Evolutionary conservation across 2,329 filamentous ascomycete species (phyloP).

Genomic region (Thelonectria discophora): DNA sequence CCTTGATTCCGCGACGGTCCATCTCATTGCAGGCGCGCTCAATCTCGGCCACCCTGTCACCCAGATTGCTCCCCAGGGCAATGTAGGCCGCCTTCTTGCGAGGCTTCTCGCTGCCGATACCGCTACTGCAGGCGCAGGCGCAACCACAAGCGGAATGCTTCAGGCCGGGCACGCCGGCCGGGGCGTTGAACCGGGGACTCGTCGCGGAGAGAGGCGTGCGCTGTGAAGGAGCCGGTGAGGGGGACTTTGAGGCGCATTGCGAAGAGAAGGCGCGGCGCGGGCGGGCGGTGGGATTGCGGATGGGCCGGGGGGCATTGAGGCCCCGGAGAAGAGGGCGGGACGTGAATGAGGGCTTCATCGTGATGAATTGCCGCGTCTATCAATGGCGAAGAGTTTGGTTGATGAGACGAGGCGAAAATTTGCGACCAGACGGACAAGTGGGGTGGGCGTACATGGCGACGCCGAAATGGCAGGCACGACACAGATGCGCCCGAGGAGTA

Average conservation of each 20-base stretch:
- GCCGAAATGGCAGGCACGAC: too few species aligned
- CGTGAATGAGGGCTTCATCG: constrained; percentile 34
- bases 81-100: constrained; percentile 71
- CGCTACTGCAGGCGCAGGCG: constrained; percentile 43
- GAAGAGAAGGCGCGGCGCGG: constrained; percentile 27
- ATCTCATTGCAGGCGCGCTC: constrained; percentile 84
- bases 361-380: constrained; percentile 3
- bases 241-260: constrained; percentile 25
- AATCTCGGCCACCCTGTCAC: constrained; percentile 84
- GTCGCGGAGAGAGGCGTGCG: constrained; percentile 22
- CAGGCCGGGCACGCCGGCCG: constrained; percentile 26
- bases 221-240: constrained; percentile 5
- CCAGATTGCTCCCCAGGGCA: constrained; percentile 91
- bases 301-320: constrained; percentile 14
- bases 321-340: constrained; percentile 20
- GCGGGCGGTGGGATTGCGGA: constrained; percentile 18
- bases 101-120: constrained; percentile 42
- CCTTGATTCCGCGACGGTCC: constrained; percentile 74
- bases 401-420: constrained; percentile 37
- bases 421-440: constrained; percentile 33
- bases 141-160: constrained; percentile 48
- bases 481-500: too few species aligned
- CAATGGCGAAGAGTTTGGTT: constrained; percentile 27
- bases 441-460: constrained; percentile 25
- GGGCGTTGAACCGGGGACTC: constrained; percentile 29